Conservation (phyloP, 805 yeast genomes). For the Starmerella powellii region DNA sequence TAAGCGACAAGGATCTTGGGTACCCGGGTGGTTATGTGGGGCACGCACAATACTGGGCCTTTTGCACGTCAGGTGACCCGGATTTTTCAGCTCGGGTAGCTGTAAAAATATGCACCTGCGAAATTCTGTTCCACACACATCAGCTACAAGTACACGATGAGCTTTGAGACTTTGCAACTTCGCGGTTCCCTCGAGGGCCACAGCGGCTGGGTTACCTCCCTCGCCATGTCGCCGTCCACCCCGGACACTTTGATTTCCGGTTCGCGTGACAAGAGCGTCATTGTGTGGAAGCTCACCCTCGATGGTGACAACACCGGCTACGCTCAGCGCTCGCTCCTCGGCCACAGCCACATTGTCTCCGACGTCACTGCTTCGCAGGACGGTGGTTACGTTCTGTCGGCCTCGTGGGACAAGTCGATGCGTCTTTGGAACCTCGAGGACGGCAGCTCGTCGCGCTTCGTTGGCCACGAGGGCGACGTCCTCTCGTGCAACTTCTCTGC, state of each 20-base stretch:
- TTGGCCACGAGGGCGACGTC: conserved; percentile 96
- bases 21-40: conserved; percentile 21
- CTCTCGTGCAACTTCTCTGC: conserved; percentile 92
- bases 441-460: conserved; percentile 91
- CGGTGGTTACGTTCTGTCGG: conserved; percentile 94
- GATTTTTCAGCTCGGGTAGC: conserved; percentile 2
- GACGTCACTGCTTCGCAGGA: conserved; percentile 96
- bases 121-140: conserved; percentile 1
- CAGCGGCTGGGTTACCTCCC: conserved; percentile 82
- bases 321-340: conserved; percentile 92
- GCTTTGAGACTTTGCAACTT: conserved; percentile 84
- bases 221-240: conserved; percentile 95
- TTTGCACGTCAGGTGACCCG: conserved; percentile 3
- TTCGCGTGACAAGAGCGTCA: conserved; percentile 96
- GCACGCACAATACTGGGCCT: conserved; percentile 8
- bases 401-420: conserved; percentile 98
- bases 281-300: conserved; percentile 94
- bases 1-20: conserved; percentile 14
- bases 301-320: conserved; percentile 97
- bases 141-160: conserved; percentile 5
- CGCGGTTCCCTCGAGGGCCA: conserved; percentile 97
- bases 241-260: conserved; percentile 97
- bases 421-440: conserved; percentile 95
- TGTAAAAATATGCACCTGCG: background rate
- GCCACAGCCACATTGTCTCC: conserved; percentile 98